These are phyloP conservation scores for Ceratobasidium papillatum DNA, from an alignment of 1,284 basidiomycete genomes.

Conservation along the genomic window DNA sequence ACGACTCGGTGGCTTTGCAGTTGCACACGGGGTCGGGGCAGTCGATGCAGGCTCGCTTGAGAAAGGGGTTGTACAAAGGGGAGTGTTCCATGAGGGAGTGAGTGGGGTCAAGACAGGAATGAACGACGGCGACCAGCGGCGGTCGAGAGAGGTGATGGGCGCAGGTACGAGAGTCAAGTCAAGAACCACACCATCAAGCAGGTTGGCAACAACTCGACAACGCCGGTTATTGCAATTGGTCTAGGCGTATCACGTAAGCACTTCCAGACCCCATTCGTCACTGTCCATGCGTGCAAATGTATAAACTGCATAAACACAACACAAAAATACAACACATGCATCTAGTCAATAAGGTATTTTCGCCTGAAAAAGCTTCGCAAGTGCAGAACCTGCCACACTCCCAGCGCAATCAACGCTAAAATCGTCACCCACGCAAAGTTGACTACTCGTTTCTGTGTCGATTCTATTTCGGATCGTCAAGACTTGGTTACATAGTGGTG, in stretches of 20 bases:
- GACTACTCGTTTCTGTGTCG: slow-evolving; percentile 90
- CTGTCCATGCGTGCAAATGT: not conserved
- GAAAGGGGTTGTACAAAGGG: slow-evolving; percentile 21
- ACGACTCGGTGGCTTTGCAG: slow-evolving; percentile 28
- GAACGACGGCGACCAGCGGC: slow-evolving; percentile 37
- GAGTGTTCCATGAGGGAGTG: slow-evolving; percentile 11
- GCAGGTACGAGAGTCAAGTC: not conserved
- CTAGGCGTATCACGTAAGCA: slow-evolving; percentile 15
- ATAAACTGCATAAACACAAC: not conserved
- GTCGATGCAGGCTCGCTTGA: slow-evolving; percentile 23
- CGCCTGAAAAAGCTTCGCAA: slow-evolving; percentile 94
- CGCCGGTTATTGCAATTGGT: not conserved
- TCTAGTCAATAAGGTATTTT: slow-evolving; percentile 93
- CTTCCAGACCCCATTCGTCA: slow-evolving; percentile 16
- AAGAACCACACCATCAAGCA: slow-evolving; percentile 23
- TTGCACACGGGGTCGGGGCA: slow-evolving; percentile 22
- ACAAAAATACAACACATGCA: not conserved
- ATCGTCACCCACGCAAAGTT: slow-evolving; percentile 93
- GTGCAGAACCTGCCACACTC: slow-evolving; percentile 95
- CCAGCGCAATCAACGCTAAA: slow-evolving; percentile 80
- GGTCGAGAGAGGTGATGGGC: slow-evolving; percentile 5
- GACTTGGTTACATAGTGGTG: not conserved
- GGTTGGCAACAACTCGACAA: slow-evolving; percentile 25
- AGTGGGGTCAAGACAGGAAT: not conserved
- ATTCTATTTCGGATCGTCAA: slow-evolving; percentile 63